Percentiles rank a stretch among this genome's conserved stretches.
These are phyloP conservation scores for Rhodotorula mucilaginosa DNA, from an alignment of 1,284 basidiomycete species.

Conservation along the genomic window DNA sequence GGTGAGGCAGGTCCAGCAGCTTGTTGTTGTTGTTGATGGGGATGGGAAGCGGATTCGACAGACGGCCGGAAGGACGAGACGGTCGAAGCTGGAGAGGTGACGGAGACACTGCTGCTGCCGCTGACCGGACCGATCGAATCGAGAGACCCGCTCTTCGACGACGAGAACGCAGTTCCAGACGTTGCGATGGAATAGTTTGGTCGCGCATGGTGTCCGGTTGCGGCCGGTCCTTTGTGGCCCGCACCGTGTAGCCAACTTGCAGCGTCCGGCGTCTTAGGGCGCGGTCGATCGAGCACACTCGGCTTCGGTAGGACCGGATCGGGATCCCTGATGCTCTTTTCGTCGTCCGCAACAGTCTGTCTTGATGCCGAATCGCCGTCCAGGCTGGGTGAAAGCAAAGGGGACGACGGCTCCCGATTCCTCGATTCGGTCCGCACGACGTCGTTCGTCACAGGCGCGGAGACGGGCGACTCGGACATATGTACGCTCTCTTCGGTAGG, in stretches of 20 bases:
- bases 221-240: neutral
- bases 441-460: neutral
- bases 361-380: too few species aligned
- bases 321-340: too few species aligned
- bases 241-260: neutral
- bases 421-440: neutral
- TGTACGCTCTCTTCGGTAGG: neutral
- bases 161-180: constrained; percentile 8
- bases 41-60: neutral
- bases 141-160: constrained; percentile 11
- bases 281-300: constrained; percentile 16
- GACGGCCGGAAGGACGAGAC: neutral
- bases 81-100: neutral
- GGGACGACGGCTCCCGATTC: neutral
- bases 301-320: neutral
- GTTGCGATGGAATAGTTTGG: neutral
- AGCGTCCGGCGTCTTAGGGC: constrained; percentile 21
- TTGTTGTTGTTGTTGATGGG: neutral
- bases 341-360: too few species aligned
- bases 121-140: constrained; percentile 13
- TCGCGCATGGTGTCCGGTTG: neutral
- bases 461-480: neutral
- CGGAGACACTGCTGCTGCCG: neutral
- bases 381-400: neutral
- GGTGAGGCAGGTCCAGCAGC: neutral